These are phyloP conservation scores for Fraxinus anomala DNA, from an alignment of 257 asterid genomes.

Conservation along the genomic window DNA sequence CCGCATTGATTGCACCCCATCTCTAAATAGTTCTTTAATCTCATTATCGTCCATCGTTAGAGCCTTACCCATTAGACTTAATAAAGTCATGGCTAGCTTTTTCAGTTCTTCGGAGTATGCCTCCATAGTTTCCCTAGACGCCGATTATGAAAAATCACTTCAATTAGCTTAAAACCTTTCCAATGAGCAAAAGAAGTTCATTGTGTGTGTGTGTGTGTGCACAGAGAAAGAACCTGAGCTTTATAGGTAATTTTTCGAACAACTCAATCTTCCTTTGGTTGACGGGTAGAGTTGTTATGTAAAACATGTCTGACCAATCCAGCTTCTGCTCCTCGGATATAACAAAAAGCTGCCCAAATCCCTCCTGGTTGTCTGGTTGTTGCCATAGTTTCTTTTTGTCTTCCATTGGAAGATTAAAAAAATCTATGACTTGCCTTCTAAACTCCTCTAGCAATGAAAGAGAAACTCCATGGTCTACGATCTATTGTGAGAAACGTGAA, in stretches of 20 bases:
- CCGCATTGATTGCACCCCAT: conserved; percentile 53
- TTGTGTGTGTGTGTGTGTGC: not conserved
- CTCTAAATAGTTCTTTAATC: conserved; percentile 32
- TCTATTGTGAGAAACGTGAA: conserved; percentile 21
- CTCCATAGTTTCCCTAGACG: conserved; percentile 43
- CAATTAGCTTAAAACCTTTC: not conserved
- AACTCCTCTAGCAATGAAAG: conserved; percentile 39
- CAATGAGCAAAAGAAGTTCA: not conserved
- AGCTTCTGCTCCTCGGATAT: conserved; percentile 59
- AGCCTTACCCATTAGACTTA: conserved; percentile 46
- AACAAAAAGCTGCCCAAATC: conserved; percentile 59
- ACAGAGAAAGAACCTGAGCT: conserved; percentile 37
- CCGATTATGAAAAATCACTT: not conserved
- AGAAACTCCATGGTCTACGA: conserved; percentile 50
- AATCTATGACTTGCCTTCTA: conserved; percentile 32
- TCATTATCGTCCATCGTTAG: conserved; percentile 45
- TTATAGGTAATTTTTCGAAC: conserved; percentile 38
- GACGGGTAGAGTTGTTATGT: conserved; percentile 42
- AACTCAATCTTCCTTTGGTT: conserved; percentile 36
- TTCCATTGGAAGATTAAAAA: conserved; percentile 44
- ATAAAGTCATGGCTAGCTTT: conserved; percentile 38
- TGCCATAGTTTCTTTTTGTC: conserved; percentile 54
- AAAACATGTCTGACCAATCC: conserved; percentile 66
- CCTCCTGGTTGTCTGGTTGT: conserved; percentile 46
- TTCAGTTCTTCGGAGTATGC: conserved; percentile 40